Evolutionary conservation across 352 stramenopile genomes (phyloP), one percentile per base, ranked within the genome.

Genomic region (Phytophthora megakarya): DNA sequence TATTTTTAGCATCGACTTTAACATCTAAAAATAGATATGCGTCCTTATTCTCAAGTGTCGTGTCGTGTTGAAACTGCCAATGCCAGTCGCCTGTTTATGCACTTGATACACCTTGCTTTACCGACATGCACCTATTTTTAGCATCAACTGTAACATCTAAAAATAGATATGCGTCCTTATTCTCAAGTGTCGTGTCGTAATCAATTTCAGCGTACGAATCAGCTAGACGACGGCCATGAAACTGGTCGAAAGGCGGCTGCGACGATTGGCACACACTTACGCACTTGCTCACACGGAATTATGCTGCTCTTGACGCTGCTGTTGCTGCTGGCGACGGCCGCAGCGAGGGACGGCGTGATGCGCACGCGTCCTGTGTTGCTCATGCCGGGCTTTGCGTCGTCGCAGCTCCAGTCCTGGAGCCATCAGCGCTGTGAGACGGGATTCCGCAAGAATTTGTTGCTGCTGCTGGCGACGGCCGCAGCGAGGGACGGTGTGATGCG

Each of bases 321-420:
- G 65, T 13, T 65, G 46, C 5, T 23, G 55, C 13, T 22, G 49
- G 44, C 43, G 13, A 18, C 38, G 5, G 18, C 18, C 6, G 22
- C 26, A 1, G 43, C 51, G 13, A 60, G 60, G 39, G 49, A 61
- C 3, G 37, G 23, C 12, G 51, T 44, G 40, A 63, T 62, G 42
- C 48, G 38, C 10, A 82, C 78, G 59, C 76, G 81, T 3, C 85
- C 85, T 0, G 81, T 93, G 61, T 62, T 93, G 51, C 69, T 93
- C 39, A 73, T 93, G 25, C 85, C 85, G 22, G 85, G 85, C 58
- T 93, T 92, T 39, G 85, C 85, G 37, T 93, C 82, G 7, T 86
- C 85, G 28, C 85, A 93, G 58, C 71, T 93, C 16, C 73, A 89
- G 23, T 73, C 81, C 15, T 93, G 85, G 85, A 83, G 80, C 47